Percentiles rank a stretch among this genome's conserved stretches.
phyloP scores from a whole-genome alignment of 2,329 filamentous ascomycete species.

The Colletotrichum liriopes region DNA sequence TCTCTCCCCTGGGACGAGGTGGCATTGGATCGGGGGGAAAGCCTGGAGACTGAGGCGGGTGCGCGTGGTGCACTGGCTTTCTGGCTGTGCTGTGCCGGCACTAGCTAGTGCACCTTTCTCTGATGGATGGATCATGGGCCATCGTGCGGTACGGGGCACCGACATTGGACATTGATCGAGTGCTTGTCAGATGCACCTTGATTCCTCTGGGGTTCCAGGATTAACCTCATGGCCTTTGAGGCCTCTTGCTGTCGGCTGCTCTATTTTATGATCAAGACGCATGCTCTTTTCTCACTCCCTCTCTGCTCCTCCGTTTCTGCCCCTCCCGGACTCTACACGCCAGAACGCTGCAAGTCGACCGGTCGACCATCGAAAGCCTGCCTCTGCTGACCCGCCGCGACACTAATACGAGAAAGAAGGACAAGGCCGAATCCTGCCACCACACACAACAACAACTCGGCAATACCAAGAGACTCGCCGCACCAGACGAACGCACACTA shows the following conservation, averaged over 20 bases:
- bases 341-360: background rate
- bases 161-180: constrained; percentile 13
- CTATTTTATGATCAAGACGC: constrained; percentile 8
- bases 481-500: background rate
- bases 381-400: constrained; percentile 18
- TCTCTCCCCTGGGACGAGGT: constrained; percentile 18
- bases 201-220: background rate
- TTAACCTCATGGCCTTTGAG: constrained; percentile 4
- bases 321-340: background rate
- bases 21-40: constrained; percentile 30
- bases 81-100: constrained; percentile 38
- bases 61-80: constrained; percentile 17
- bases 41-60: constrained; percentile 11
- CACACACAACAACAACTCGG: constrained; percentile 14
- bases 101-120: constrained; percentile 17
- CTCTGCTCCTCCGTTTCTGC: background rate
- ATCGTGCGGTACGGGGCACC: background rate
- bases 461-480: constrained; percentile 29
- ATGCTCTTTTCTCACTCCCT: background rate
- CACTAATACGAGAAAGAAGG: constrained; percentile 32
- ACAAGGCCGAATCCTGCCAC: constrained; percentile 22
- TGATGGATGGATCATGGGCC: constrained; percentile 11
- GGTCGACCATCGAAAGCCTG: constrained; percentile 23
- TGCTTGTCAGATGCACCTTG: constrained; percentile 6
- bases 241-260: constrained; percentile 8